Evolutionary conservation across 2,329 filamentous ascomycete genomes (phyloP).

Genomic region (Cladophialophora yegresii): DNA sequence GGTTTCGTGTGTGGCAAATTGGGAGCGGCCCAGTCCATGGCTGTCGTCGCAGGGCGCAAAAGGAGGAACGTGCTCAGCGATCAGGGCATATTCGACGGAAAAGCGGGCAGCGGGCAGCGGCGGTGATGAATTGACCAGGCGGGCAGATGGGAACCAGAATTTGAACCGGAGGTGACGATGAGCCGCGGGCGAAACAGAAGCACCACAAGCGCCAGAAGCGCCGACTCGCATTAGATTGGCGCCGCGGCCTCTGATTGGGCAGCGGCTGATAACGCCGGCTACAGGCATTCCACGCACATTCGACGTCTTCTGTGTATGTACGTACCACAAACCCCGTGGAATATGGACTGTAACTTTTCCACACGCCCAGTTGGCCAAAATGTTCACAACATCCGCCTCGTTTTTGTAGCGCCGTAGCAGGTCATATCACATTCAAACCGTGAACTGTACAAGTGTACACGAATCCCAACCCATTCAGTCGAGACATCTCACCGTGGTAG

Average conservation of each 20-base stretch:
- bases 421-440: constrained; percentile 4
- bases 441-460: constrained; percentile 16
- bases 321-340: neutral
- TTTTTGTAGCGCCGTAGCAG: neutral
- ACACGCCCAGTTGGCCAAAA: neutral
- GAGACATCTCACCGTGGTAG: neutral
- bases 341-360: neutral
- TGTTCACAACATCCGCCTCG: neutral
- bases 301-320: neutral
- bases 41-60: neutral
- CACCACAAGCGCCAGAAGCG: neutral
- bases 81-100: constrained; percentile 15
- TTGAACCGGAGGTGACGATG: neutral
- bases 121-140: constrained; percentile 6
- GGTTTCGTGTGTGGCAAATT: constrained; percentile 31
- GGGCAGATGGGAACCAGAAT: constrained; percentile 19
- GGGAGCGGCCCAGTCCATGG: constrained; percentile 34
- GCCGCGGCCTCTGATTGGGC: constrained; percentile 17
- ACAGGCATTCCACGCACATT: neutral
- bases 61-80: neutral
- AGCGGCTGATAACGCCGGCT: constrained; percentile 16
- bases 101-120: no score
- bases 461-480: neutral
- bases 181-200: neutral
- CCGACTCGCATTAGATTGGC: constrained; percentile 19